Evolutionary conservation across 2,329 filamentous ascomycete genomes (phyloP).

Genomic region (Hypoxylon sp.): DNA sequence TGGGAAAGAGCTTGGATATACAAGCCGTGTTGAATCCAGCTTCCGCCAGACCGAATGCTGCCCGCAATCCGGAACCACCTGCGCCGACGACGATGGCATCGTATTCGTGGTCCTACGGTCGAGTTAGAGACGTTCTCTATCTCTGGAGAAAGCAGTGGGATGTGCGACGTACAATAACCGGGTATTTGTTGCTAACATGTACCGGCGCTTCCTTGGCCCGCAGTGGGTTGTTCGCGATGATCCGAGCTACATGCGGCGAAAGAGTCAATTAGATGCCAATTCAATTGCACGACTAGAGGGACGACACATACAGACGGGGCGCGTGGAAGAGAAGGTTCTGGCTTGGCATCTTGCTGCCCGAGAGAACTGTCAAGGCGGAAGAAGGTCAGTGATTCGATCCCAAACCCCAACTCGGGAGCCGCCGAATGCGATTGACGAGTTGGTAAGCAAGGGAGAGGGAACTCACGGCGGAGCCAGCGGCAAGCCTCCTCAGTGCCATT

Average conservation of each 20-base stretch:
- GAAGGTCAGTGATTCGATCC: slow-evolving; percentile 31
- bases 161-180: slow-evolving; percentile 81
- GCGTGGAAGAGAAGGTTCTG: slow-evolving; percentile 89
- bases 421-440: slow-evolving; percentile 23
- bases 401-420: slow-evolving; percentile 12
- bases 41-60: slow-evolving; percentile 88
- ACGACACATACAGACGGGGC: slow-evolving; percentile 76
- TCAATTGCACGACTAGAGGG: background rate
- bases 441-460: slow-evolving; percentile 39
- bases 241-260: slow-evolving; percentile 71
- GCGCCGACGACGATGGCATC: slow-evolving; percentile 95
- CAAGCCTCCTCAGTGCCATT: slow-evolving; percentile 75
- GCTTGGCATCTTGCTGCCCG: slow-evolving; percentile 74
- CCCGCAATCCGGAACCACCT: slow-evolving; percentile 84
- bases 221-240: slow-evolving; percentile 87
- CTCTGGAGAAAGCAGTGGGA: slow-evolving; percentile 15
- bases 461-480: slow-evolving; percentile 70
- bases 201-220: slow-evolving; percentile 94
- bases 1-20: slow-evolving; percentile 89
- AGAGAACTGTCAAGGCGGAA: slow-evolving; percentile 67
- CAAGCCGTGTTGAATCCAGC: slow-evolving; percentile 92
- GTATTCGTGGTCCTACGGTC: slow-evolving; percentile 89
- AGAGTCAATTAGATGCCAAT: slow-evolving; percentile 34
- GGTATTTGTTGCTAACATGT: slow-evolving; percentile 90
- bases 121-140: slow-evolving; percentile 40